Conservation (phyloP, 1,284 basidiomycete species). For the Austroboletus niveus region DNA sequence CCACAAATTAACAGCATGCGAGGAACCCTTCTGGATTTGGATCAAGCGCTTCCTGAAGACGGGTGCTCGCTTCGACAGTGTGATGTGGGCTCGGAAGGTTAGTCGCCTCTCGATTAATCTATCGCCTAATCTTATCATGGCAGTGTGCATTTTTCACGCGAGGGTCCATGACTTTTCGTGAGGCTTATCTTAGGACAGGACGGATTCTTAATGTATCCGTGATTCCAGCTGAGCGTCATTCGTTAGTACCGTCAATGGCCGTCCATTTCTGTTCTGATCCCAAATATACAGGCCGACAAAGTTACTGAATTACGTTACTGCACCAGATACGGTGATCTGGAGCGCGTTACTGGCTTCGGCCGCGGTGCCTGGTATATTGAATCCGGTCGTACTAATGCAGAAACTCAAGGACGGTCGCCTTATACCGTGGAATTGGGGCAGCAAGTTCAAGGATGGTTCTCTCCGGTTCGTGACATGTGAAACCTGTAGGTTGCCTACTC, state of each 20-base stretch:
- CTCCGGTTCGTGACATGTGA: conserved; percentile 52
- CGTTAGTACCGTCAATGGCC: conserved; percentile 47
- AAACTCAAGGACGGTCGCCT: conserved; percentile 83
- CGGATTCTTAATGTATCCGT: conserved; percentile 94
- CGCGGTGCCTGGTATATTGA: conserved; percentile 83
- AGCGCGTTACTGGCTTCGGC: conserved; percentile 77
- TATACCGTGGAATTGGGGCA: conserved; percentile 94
- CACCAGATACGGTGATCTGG: conserved; percentile 86
- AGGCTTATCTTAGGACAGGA: conserved; percentile 93
- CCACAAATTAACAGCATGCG: conserved; percentile 87
- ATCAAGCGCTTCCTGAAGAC: conserved; percentile 78
- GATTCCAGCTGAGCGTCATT: conserved; percentile 91
- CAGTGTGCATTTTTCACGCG: conserved; percentile 83
- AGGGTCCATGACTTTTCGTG: conserved; percentile 93
- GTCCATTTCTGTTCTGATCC: conserved; percentile 6
- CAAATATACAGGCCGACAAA: conserved; percentile 75
- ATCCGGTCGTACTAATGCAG: conserved; percentile 90
- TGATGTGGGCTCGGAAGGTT: conserved; percentile 91
- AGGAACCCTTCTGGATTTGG: conserved; percentile 82
- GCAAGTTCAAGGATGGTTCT: conserved; percentile 89
- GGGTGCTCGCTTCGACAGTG: conserved; percentile 91
- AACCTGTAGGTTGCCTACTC: background rate
- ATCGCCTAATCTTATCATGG: background rate
- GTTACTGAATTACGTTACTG: conserved; percentile 92
- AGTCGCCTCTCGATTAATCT: conserved; percentile 5